Evolutionary conservation across 129 eudicot genomes (phyloP).

Genomic region (Flaveria trinervia): DNA sequence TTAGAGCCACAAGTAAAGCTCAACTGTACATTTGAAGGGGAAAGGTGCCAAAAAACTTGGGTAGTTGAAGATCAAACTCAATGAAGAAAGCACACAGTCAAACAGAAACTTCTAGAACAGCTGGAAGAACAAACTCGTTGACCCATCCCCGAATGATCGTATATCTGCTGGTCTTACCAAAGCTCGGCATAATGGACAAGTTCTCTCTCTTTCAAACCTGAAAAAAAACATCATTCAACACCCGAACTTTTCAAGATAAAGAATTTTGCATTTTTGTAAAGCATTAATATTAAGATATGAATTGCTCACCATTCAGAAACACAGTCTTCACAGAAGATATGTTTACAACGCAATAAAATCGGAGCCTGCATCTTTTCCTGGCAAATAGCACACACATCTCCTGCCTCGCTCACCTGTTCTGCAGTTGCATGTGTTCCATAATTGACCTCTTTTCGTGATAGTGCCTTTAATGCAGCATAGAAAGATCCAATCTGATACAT

Average conservation of each 20-base stretch:
- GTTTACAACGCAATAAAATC: slow-evolving; percentile 70
- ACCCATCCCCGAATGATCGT: slow-evolving; percentile 66
- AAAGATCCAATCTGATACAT: slow-evolving; percentile 52
- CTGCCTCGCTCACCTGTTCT: slow-evolving; percentile 80
- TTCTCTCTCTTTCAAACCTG: slow-evolving; percentile 82
- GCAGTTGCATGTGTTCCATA: slow-evolving; percentile 65
- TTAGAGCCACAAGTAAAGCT: slow-evolving; percentile 21
- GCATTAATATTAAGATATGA: not conserved
- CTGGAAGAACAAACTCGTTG: slow-evolving; percentile 62
- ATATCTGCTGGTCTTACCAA: slow-evolving; percentile 72
- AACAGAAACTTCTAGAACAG: slow-evolving; percentile 39
- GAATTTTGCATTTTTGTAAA: not conserved
- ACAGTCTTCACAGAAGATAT: slow-evolving; percentile 82
- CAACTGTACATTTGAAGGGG: slow-evolving; percentile 37
- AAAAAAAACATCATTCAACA: not conserved
- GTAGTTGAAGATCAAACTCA: slow-evolving; percentile 12
- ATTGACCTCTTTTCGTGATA: slow-evolving; percentile 63
- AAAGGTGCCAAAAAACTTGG: slow-evolving; percentile 25
- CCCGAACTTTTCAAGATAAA: not conserved
- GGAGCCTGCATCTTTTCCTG: slow-evolving; percentile 90
- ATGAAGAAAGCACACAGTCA: slow-evolving; percentile 27
- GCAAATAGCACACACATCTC: slow-evolving; percentile 84
- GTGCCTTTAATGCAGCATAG: slow-evolving; percentile 56
- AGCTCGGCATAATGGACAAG: slow-evolving; percentile 76
- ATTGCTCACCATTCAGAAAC: slow-evolving; percentile 73